Evolutionary conservation across 2,329 filamentous ascomycete species (phyloP), one percentile per base, ranked within the genome.

Genomic region (Epichloe glyceriae): DNA sequence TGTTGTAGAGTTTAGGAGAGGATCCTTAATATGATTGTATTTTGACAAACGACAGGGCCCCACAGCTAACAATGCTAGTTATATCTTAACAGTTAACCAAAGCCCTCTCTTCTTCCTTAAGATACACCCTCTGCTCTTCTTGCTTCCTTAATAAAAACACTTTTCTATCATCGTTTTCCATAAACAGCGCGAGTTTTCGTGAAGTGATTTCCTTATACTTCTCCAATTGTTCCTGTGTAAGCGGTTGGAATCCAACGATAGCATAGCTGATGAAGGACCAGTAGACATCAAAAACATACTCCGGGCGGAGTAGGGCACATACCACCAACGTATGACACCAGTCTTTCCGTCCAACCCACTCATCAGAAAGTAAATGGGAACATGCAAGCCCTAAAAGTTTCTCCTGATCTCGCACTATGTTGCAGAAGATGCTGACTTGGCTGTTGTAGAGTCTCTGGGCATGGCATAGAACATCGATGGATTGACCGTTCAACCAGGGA

Each of bases 401-500:
- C 37, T 39, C 37, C 5, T 39, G 37, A 39, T 39, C 37, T 39
- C 37, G 37, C 37, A 39, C 37, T 7, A 39, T 17, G 37, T 39
- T 15, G 37, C 37, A 39, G 17, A 39, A 14, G 37, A 39, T 39
- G 6, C 37, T 39, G 37, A 39, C 5, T 39, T 39, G 1, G 1
- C 10, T 2, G 37, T 39, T 39, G 15, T 39, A 39, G 6, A 39
- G 37, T 39, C 8, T n/a, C 37, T 39, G 37, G 37, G 15, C 10
- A 39, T 14, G 5, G 37, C 37, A n/a, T 6, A 39, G 12, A 17
- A 15, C 34, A 7, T 45, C 43, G 46, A 38, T 37, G 17, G 15
- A 11, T 0, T 5, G 2, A 34, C 20, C 14, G 11, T n/a, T 17
- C n/a, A 49, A 37, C 55, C 55, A 57, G 19, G 55, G 39, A 11